Percentiles rank a stretch among this genome's conserved stretches.
Evolutionary conservation across 1,139 yeast species (phyloP).

Genomic region (Protomyces lactucae-debilis): DNA sequence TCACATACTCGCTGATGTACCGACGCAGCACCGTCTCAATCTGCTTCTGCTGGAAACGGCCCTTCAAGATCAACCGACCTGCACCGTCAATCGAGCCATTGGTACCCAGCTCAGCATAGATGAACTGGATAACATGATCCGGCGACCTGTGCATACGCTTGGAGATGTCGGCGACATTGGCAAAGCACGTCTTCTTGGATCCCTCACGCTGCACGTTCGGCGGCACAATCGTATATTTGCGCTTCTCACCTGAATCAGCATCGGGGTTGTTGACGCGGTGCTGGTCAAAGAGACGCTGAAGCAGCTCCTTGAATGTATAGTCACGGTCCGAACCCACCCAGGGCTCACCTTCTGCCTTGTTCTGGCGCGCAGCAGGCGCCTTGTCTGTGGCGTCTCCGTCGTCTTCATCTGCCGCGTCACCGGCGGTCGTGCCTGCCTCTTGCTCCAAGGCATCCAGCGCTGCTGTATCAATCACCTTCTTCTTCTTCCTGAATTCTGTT

Average conservation of each 20-base stretch:
- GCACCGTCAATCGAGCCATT: constrained; percentile 98
- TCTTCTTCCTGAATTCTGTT: constrained; percentile 63
- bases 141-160: constrained; percentile 93
- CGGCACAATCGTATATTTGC: constrained; percentile 94
- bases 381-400: constrained; percentile 29
- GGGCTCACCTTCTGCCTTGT: constrained; percentile 37
- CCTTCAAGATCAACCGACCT: constrained; percentile 92
- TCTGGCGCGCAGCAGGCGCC: constrained; percentile 39
- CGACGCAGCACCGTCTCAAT: constrained; percentile 94
- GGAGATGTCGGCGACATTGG: constrained; percentile 91
- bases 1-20: constrained; percentile 82
- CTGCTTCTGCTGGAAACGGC: constrained; percentile 96
- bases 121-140: constrained; percentile 91
- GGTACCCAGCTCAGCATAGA: constrained; percentile 98
- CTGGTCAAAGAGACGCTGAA: constrained; percentile 77
- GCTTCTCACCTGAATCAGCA: constrained; percentile 91
- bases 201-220: constrained; percentile 98
- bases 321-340: constrained; percentile 45
- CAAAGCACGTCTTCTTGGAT: constrained; percentile 89
- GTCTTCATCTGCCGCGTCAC: constrained; percentile 42
- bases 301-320: constrained; percentile 68
- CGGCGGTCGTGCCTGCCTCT: constrained; percentile 44
- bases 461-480: constrained; percentile 55
- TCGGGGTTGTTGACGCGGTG: constrained; percentile 94
- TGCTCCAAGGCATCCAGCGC: constrained; percentile 89